Percentiles rank a stretch among this genome's conserved stretches.
Conservation (phyloP, 2,329 filamentous ascomycete genomes). For the Alternaria hordeiaustralica region DNA sequence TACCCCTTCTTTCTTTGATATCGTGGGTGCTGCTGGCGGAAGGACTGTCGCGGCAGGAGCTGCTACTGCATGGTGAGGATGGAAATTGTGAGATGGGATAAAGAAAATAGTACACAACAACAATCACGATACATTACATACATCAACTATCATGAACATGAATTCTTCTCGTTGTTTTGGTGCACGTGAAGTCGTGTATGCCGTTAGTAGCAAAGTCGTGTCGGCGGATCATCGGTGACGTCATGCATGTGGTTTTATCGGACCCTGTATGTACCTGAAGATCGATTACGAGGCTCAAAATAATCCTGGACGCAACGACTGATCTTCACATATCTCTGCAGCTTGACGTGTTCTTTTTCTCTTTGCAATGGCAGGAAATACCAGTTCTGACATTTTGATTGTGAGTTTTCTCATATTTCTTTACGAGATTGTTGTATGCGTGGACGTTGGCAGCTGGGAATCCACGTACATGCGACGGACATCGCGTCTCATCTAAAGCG, state of each 20-base stretch:
- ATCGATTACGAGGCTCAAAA: not conserved
- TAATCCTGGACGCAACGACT: constrained; percentile 1
- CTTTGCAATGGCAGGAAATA: constrained; percentile 47
- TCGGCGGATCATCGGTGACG: constrained; percentile 1
- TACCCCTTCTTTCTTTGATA: constrained; percentile 4
- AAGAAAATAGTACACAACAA: not conserved
- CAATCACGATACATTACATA: not conserved
- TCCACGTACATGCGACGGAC: not conserved
- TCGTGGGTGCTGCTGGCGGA: not conserved
- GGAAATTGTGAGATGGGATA: not conserved
- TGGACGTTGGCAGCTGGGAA: too few relatives aligned
- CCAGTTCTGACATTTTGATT: constrained; percentile 63
- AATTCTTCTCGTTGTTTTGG: not conserved
- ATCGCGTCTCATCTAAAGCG: not conserved
- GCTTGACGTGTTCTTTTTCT: not conserved
- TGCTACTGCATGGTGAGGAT: not conserved
- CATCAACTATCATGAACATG: too few relatives aligned
- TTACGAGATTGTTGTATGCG: too few relatives aligned
- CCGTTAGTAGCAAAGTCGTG: not conserved
- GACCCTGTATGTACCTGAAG: not conserved
- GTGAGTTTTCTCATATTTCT: constrained; percentile 49
- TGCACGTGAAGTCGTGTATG: not conserved
- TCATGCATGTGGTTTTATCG: not conserved
- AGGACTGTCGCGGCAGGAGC: not conserved
- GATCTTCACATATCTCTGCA: not conserved